Evolutionary conservation across 2,329 filamentous ascomycete species (phyloP).

Genomic region (Chalara sp.): DNA sequence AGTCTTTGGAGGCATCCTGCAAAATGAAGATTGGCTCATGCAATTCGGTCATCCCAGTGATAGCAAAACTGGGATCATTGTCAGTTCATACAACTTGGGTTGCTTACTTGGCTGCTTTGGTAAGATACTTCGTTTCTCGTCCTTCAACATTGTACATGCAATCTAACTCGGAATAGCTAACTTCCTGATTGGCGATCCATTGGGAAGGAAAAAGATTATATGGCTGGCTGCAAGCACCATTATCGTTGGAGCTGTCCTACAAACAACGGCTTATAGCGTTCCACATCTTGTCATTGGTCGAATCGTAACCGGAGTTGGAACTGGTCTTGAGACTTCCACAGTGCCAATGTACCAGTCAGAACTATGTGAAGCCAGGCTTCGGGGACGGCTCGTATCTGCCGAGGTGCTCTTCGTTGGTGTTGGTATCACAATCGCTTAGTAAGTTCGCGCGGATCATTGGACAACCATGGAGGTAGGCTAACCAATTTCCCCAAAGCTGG

Average conservation of each 20-base stretch:
- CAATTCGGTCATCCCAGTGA: background rate
- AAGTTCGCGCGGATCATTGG: background rate
- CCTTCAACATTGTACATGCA: too few relatives aligned
- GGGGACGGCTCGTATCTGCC: background rate
- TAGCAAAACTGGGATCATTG: background rate
- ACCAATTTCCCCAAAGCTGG: background rate
- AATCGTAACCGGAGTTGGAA: background rate
- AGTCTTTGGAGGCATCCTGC: background rate
- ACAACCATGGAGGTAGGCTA: background rate
- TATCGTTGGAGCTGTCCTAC: background rate
- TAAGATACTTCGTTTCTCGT: too few relatives aligned
- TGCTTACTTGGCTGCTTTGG: too few relatives aligned
- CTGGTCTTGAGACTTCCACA: background rate
- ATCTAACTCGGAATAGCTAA: background rate
- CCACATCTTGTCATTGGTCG: too few relatives aligned
- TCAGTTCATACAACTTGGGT: background rate
- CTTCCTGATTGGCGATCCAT: background rate
- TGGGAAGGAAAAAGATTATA: background rate
- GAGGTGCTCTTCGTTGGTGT: background rate
- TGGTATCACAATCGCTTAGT: background rate
- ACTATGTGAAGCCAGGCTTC: background rate
- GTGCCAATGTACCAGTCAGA: background rate
- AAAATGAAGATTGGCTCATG: background rate
- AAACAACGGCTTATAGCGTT: background rate
- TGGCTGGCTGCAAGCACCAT: background rate